Percentiles rank a stretch among this genome's conserved stretches.
Evolutionary conservation across 176 grass and related monocot species (phyloP).

Genomic region (Rhipidocladum racemiflorum): DNA sequence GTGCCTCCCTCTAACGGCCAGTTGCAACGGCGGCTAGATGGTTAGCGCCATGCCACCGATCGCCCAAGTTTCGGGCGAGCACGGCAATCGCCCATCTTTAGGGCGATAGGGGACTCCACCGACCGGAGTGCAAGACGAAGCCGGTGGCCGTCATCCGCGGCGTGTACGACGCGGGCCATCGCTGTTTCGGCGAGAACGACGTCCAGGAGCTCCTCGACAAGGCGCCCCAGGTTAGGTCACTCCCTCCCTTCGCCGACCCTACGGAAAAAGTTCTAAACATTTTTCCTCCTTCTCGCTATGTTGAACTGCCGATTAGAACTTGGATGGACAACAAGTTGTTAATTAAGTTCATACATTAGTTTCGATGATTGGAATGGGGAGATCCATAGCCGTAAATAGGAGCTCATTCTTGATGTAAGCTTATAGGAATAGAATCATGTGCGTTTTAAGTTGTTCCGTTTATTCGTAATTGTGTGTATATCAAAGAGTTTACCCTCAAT

Average conservation of each 20-base stretch:
- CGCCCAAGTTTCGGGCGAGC: no score
- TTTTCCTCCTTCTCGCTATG: not conserved
- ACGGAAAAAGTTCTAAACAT: not conserved
- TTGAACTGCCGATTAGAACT: not conserved
- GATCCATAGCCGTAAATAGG: not conserved
- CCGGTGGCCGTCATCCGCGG: constrained; percentile 47
- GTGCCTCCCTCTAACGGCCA: no score
- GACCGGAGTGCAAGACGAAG: constrained; percentile 79
- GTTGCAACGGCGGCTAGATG: no score
- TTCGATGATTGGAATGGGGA: no score
- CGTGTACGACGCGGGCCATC: constrained; percentile 79
- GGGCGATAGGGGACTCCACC: no score
- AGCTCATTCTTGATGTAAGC: not conserved
- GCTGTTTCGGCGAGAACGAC: constrained; percentile 93
- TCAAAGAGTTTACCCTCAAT: not conserved
- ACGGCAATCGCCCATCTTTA: no score
- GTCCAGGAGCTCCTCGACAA: constrained; percentile 93
- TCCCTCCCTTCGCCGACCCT: not conserved
- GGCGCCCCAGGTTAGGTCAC: constrained; percentile 61
- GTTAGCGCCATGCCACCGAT: no score
- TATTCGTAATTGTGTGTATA: not conserved
- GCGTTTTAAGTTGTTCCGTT: not conserved
- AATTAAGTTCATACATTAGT: not conserved
- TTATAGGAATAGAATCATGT: not conserved
- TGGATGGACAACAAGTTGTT: not conserved